A percentile compares a stretch with the other conserved stretches of the same genome.
Conservation (phyloP, 768 basidiomycete species). For the Serendipita sp. region DNA sequence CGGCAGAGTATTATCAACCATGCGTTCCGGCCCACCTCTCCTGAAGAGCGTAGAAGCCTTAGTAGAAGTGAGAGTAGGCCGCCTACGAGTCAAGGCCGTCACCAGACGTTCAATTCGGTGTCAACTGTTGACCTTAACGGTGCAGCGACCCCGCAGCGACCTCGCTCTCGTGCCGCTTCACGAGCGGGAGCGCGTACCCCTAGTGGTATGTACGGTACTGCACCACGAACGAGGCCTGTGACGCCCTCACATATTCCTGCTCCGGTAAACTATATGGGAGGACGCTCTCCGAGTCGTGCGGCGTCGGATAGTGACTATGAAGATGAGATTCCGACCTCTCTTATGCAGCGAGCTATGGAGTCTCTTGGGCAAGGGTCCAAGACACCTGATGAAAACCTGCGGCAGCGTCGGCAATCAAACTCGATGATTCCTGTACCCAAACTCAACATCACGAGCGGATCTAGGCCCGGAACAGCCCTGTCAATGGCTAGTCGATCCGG, state of each 20-base stretch:
- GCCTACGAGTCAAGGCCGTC: background rate
- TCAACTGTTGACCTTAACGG: background rate
- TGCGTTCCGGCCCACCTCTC: conserved; percentile 5
- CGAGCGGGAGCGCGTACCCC: conserved; percentile 8
- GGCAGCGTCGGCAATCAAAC: conserved; percentile 24
- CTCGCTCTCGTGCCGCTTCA: conserved; percentile 7
- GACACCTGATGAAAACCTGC: conserved; percentile 14
- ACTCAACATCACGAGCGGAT: conserved; percentile 20
- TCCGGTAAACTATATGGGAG: conserved; percentile 32
- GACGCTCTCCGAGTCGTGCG: conserved; percentile 31
- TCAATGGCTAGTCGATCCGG: background rate
- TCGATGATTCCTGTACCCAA: conserved; percentile 17
- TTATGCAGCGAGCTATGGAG: conserved; percentile 51
- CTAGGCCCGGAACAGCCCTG: conserved; percentile 16
- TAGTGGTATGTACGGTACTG: conserved; percentile 16
- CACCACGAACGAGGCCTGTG: conserved; percentile 55
- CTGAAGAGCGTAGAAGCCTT: background rate
- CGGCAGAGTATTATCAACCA: conserved; percentile 10
- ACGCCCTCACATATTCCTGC: conserved; percentile 69
- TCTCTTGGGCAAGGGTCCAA: conserved; percentile 21
- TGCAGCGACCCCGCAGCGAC: background rate
- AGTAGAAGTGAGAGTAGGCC: background rate
- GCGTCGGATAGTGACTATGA: conserved; percentile 30
- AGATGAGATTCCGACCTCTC: conserved; percentile 24
- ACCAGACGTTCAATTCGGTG: background rate